phyloP scores from a whole-genome alignment of 495 filamentous ascomycete genomes.

The Daldinia caldariorum region DNA sequence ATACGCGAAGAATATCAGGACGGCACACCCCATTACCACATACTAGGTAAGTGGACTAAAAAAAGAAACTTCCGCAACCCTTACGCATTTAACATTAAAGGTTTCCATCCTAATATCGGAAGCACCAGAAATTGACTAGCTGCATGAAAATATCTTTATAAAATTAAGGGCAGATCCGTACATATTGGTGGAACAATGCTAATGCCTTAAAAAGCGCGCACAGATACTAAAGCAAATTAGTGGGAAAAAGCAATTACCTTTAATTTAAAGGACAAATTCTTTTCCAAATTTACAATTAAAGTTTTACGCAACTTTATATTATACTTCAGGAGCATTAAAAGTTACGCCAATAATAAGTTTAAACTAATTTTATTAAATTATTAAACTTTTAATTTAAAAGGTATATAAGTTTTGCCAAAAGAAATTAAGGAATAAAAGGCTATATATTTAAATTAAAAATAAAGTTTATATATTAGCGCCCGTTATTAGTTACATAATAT shows the following conservation, averaged over 20 bases:
- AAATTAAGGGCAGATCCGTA: not conserved
- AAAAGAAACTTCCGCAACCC: not conserved
- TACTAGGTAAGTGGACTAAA: not conserved
- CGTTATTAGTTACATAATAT: not conserved
- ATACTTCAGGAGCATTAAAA: not conserved
- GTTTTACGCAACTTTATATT: not conserved
- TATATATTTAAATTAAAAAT: not conserved
- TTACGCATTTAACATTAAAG: not conserved
- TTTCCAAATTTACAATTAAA: not conserved
- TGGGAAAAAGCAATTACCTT: not conserved
- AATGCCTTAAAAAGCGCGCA: not conserved
- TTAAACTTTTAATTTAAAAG: too few relatives aligned
- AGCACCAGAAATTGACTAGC: not conserved
- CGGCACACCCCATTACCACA: not conserved
- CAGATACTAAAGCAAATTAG: not conserved
- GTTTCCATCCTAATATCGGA: not conserved
- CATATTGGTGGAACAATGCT: not conserved
- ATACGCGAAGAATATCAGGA: not conserved
- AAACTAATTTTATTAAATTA: not conserved
- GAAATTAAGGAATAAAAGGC: not conserved
- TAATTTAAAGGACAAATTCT: not conserved
- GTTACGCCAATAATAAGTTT: conserved; percentile 1
- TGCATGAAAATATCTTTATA: not conserved
- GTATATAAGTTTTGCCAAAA: not conserved
- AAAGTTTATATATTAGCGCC: not conserved